Base-by-base conservation (phyloP, 2,329 filamentous ascomycete species). In the Fusarium siculi region DNA sequence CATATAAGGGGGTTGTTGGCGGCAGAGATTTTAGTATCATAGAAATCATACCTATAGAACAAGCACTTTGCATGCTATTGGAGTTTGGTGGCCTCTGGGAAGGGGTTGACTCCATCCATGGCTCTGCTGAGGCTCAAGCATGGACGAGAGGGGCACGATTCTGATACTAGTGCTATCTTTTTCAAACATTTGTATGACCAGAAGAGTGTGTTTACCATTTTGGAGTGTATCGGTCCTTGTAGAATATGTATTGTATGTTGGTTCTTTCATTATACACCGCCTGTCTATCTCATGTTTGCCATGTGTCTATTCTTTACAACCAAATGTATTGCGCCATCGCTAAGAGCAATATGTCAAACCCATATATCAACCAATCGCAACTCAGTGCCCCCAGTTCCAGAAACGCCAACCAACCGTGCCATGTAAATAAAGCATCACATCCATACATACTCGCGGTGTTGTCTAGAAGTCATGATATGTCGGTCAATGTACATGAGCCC, bases 1-100 rank as follows among this genome's bases (percentile, higher is more conserved):
- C 71, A 75, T 63, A 50, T 49, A 25, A 52, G 54, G 65, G 56
- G 66, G 50, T 64, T 57, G 71, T 40, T 43, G 66, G 70, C 47
- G 66, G 73, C 65, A 66, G 63, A 72, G 52, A 62, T 64, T 55
- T 70, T 55, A 21, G 68, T 68, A 66, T 34, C 62, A 56, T 66
- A 56, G 73, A 55, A 62, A 50, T 39, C 62, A 72, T 68, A 77
- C 16, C 30, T 75, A 77, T 73, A 75, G 68, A 77, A 66, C 54
- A 68, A 63, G 56, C 54, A 42, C 39, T 50, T 47, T 19, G 49
- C 42, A 34, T 57, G 47, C 63, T 54, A 28, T 30, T 42, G 44
- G 32, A 44, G 21, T 43, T 49, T 25, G 36, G 60, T 40, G 54
- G 43, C 43, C 53, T 42, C 21, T 42, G 16, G 54, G 39, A 15